These are phyloP conservation scores for Dendryphion nanum DNA, from an alignment of 2,329 filamentous ascomycete species.

Conservation along the genomic window DNA sequence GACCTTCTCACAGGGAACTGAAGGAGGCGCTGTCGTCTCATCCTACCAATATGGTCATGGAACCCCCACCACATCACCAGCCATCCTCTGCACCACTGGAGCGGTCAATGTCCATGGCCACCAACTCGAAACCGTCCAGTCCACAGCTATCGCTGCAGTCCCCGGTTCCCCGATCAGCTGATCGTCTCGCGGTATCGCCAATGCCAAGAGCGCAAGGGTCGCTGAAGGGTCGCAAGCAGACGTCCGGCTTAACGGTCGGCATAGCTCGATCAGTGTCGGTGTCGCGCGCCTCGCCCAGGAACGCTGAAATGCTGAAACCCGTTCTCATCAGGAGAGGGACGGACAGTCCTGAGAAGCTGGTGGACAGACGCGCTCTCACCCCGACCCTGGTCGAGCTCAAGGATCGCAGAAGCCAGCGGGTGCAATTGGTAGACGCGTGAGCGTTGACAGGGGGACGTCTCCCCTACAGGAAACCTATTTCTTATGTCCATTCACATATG, in stretches of 20 bases:
- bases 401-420: constrained; percentile 35
- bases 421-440: constrained; percentile 35
- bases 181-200: constrained; percentile 9
- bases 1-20: background rate
- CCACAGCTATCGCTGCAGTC: too few relatives aligned
- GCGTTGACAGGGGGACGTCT: too few relatives aligned
- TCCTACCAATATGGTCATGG: background rate
- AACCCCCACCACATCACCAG: background rate
- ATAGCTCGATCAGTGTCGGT: constrained; percentile 34
- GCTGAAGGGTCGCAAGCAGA: constrained; percentile 16
- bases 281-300: constrained; percentile 20
- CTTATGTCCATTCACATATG: too few relatives aligned
- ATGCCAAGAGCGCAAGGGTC: constrained; percentile 6
- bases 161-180: too few relatives aligned
- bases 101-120: constrained; percentile 4
- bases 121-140: constrained; percentile 5
- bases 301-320: constrained; percentile 10
- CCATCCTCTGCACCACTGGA: constrained; percentile 27
- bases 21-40: constrained; percentile 14
- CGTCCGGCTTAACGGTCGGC: constrained; percentile 8
- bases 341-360: constrained; percentile 18
- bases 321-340: constrained; percentile 14
- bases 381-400: constrained; percentile 37
- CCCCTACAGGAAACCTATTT: too few relatives aligned
- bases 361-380: constrained; percentile 27